Evolutionary conservation across 73 alveolate species (phyloP), one percentile per base, ranked within the genome.

Genomic region (Diophrys sp.): DNA sequence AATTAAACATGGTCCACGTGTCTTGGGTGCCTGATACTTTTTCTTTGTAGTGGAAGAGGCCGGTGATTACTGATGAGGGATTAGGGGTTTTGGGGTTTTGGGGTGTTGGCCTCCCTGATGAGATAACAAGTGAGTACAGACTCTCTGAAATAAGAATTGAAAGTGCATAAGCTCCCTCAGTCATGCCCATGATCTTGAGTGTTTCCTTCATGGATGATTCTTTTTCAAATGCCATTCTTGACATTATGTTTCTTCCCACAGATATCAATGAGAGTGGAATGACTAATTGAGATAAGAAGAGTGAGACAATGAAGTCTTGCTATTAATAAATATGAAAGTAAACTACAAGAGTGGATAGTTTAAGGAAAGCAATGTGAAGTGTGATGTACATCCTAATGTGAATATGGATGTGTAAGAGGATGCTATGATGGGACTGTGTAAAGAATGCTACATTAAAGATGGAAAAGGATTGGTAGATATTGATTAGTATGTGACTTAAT

Each of bases 191-290:
- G 53, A 89, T 89, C 83, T 80, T 84, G 78, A 89, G 81, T 18
- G 90, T 80, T 75, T 90, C 96, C 73, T 85, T 85, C 80, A 85
- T 74, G 57, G 81, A 84, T 0, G 84, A 75, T 78, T 90, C 93
- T 80, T 90, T 90, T 57, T 90, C 96, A 26, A 70, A 62, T 23
- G 86, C 91, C 31, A 79, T 23, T 18, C 26, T 8, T 31, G 54
- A 31, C 24, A 54, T 8, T 28, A 44, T 54, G 18, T 74, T 5
- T 5, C 56, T 54, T 5, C n/a, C 26, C 11, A 31, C 54, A 77
- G 30, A 23, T 14, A 54, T 28, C 32, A 77, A 77, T 25, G 67
- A 72, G 14, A 72, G 67, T 1, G 70, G 80, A 8, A 72, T 5
- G 33, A 72, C 23, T 5, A 25, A 24, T 33, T 34, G 18, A 11